Percentiles rank a stretch among this genome's conserved stretches.
These are phyloP conservation scores for Wickerhamiella parazyma DNA, from an alignment of 805 yeast species.

Conservation along the genomic window DNA sequence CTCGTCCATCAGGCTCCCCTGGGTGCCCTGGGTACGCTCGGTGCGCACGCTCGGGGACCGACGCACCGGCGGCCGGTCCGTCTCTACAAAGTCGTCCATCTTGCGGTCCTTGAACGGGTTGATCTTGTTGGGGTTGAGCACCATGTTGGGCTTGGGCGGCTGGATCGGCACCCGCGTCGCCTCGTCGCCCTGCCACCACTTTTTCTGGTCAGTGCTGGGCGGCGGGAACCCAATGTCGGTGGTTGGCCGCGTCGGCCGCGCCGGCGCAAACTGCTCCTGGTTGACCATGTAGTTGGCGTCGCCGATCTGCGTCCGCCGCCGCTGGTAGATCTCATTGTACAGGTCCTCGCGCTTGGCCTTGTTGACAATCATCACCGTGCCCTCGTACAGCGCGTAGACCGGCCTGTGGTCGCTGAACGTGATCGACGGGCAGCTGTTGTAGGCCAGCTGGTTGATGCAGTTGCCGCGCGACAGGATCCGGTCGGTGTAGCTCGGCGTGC, in stretches of 20 bases:
- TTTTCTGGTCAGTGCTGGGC: conserved; percentile 66
- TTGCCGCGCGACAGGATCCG: conserved; percentile 58
- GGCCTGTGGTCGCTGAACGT: conserved; percentile 83
- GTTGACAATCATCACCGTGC: conserved; percentile 56
- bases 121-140: conserved; percentile 57
- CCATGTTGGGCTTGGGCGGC: conserved; percentile 30
- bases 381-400: conserved; percentile 64
- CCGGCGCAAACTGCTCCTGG: conserved; percentile 19
- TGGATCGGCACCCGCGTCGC: conserved; percentile 53
- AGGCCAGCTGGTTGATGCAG: conserved; percentile 46
- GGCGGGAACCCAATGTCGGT: conserved; percentile 49
- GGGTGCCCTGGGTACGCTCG: not conserved
- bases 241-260: conserved; percentile 12
- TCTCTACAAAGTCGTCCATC: conserved; percentile 38
- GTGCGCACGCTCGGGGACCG: conserved; percentile 3
- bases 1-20: not conserved
- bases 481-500: conserved; percentile 96
- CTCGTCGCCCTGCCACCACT: conserved; percentile 89
- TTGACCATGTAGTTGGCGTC: conserved; percentile 23
- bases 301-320: conserved; percentile 34
- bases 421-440: conserved; percentile 48
- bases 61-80: conserved; percentile 4
- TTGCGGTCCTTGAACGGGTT: conserved; percentile 56
- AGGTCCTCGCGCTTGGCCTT: conserved; percentile 43
- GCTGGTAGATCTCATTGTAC: conserved; percentile 44